Evolutionary conservation across 1,284 basidiomycete genomes (phyloP).

Genomic region (Cryptococcus sp.): DNA sequence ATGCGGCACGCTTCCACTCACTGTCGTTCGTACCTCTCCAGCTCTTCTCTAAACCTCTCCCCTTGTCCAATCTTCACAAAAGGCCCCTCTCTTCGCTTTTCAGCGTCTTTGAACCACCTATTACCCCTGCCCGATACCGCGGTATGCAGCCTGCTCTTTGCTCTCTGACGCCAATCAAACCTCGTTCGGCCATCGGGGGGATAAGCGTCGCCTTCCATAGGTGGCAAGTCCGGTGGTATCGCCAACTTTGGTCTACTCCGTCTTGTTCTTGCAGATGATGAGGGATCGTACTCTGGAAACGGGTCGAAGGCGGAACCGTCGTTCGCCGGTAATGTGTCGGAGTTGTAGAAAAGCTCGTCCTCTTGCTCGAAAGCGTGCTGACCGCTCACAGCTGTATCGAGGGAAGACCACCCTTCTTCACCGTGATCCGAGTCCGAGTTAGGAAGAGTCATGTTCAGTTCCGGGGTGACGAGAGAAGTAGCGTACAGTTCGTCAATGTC

Average conservation of each 20-base stretch:
- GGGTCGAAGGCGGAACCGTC: too few species aligned
- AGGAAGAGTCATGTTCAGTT: too few species aligned
- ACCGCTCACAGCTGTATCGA: too few species aligned
- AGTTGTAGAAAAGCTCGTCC: too few species aligned
- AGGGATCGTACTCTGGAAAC: not conserved
- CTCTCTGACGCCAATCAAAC: conserved; percentile 38
- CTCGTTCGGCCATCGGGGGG: conserved; percentile 34
- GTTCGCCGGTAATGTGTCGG: too few species aligned
- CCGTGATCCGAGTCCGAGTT: too few species aligned
- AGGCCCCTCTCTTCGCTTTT: conserved; percentile 47
- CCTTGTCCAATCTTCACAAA: conserved; percentile 45
- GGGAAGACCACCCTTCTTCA: too few species aligned
- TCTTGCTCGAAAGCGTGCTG: too few species aligned
- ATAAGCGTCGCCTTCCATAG: conserved; percentile 24
- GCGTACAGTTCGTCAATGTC: conserved; percentile 4
- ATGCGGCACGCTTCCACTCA: conserved; percentile 15
- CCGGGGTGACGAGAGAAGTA: too few species aligned
- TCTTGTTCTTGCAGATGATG: not conserved
- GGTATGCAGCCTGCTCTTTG: conserved; percentile 2
- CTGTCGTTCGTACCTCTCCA: conserved; percentile 45
- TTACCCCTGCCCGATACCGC: not conserved
- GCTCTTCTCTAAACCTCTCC: conserved; percentile 56
- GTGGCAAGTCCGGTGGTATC: conserved; percentile 10
- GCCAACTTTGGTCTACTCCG: not conserved
- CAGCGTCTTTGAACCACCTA: conserved; percentile 30